Base-by-base conservation (phyloP, 2,329 filamentous ascomycete genomes). In the Hymenoscyphus occultus region DNA sequence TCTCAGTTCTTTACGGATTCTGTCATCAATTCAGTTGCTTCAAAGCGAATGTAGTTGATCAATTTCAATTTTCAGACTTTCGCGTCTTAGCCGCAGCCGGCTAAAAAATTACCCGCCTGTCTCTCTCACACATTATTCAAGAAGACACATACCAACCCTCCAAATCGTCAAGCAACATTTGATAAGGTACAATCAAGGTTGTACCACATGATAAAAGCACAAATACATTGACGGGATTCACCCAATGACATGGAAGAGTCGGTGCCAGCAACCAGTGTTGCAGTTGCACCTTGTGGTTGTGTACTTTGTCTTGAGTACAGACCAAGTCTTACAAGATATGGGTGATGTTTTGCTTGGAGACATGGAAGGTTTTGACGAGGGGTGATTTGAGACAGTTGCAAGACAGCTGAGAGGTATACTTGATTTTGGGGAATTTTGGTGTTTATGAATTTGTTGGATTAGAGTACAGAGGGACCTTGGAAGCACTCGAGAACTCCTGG, bases 201-300 rank as follows among this genome's bases (percentile, higher is more conserved):
- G 45, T 48, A 22, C 45, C 19, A 48, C 45, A 48, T n/a, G 19
- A 48, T 9, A 1, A 22, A 19, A 6, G 45, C 19, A 48, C 45
- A 48, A 48, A 48, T 48, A 48, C 35, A 22, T 12, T 48, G 45
- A 19, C 19, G 45, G 45, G 45, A 19, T 48, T 48, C 45, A 19
- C 45, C 45, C 45, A 48, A 48, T 48, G 10, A 48, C 45, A 19
- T 48, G 45, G 45, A 48, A 48, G 45, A 48, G 45, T 12, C 19
- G 45, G 45, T 48, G 45, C 45, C 45, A 48, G 45, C 45, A 19
- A 48, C 19, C 45, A 48, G n/a, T 48, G n/a, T 48, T 48, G n/a
- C 45, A 48, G 45, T 48, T 9, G 45, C 19, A 48, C 45, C 35
- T 48, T 48, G 45, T 48, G 45, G n/a, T 48, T 48, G 45, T 48